Base-by-base conservation (phyloP, 371 early-diverging fungal genomes). In the Dinochytrium kinnereticum region DNA sequence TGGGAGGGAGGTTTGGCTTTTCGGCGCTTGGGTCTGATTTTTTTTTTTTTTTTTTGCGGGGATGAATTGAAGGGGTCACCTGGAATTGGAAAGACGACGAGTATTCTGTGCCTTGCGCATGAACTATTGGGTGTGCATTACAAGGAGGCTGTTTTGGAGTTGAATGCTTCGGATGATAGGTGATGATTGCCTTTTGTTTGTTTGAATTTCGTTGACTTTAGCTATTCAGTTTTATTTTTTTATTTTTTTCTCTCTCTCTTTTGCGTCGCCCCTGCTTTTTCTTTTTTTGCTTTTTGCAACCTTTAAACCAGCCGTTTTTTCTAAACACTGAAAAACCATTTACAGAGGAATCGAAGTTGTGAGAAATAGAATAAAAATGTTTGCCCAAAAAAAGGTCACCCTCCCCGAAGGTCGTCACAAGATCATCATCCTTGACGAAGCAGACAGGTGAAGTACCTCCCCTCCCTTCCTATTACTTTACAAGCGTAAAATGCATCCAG, bases 111-210 rank as follows among this genome's bases (percentile, higher is more conserved):
- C 69, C 85, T 99, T 53, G 98, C 96, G 19, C 89, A 89, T 75
- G 94, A 92, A 74, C 84, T 96, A 64, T 87, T 97, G 2, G 95
- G 95, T 0, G 75, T 88, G n/a, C 83, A 90, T 3, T 91, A 89
- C 80, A 96, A 95, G 80, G 96, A 98, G 65, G 85, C 81, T 51
- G 85, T 85, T 5, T 71, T 85, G 33, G 85, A 99, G 82, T 83
- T 99, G 66, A 99, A 99, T 81, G 99, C 99, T 15, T 97, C 97
- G 0, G 99, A 99, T 80, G 99, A 99, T 72, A 87, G 97, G 94
- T 94, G 87, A 38, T n/a, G n/a, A n/a, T n/a, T n/a, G n/a, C n/a
- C n/a, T n/a, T n/a, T n/a, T n/a, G n/a, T n/a, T n/a, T n/a, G n/a
- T n/a, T n/a, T n/a, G n/a, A n/a, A n/a, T n/a, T n/a, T n/a, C n/a